Conservation (phyloP, 2,329 filamentous ascomycete genomes). For the Alternaria panax region DNA sequence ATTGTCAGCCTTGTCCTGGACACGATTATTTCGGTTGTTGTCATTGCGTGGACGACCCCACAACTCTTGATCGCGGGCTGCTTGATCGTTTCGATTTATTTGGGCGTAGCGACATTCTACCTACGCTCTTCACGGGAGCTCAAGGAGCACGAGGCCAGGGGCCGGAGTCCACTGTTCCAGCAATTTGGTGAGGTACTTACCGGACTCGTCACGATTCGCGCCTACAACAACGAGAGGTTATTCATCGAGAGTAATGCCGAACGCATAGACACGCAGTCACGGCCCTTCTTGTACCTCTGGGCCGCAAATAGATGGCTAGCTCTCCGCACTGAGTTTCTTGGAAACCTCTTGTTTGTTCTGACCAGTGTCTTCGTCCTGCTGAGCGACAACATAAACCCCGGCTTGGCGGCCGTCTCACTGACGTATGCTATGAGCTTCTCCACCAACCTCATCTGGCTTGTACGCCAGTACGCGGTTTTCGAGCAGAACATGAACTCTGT, state of each 20-base stretch:
- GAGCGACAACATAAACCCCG: neutral
- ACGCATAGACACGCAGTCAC: constrained; percentile 1
- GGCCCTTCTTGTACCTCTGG: neutral
- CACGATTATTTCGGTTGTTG: neutral
- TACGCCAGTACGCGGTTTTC: neutral
- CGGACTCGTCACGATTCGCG: neutral
- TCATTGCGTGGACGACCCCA: neutral
- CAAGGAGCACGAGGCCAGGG: constrained; percentile 1
- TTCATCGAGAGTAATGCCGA: neutral
- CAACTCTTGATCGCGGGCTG: neutral
- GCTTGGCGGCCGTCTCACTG: neutral
- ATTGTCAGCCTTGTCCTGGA: neutral
- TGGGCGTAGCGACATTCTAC: neutral
- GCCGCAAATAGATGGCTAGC: neutral
- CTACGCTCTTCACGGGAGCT: neutral
- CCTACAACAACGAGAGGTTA: neutral
- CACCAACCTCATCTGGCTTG: constrained; percentile 1
- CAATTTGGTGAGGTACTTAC: neutral
- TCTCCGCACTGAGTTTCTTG: neutral
- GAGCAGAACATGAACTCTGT: constrained; percentile 5
- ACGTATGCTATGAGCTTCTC: constrained; percentile 1
- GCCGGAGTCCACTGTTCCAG: constrained; percentile 1
- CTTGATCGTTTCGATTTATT: neutral
- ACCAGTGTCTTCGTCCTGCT: constrained; percentile 5
- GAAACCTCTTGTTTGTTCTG: constrained; percentile 3